Percentiles rank a stretch among this genome's conserved stretches.
These are phyloP conservation scores for Ascosphaera apis DNA, from an alignment of 2,329 filamentous ascomycete species.

Conservation along the genomic window DNA sequence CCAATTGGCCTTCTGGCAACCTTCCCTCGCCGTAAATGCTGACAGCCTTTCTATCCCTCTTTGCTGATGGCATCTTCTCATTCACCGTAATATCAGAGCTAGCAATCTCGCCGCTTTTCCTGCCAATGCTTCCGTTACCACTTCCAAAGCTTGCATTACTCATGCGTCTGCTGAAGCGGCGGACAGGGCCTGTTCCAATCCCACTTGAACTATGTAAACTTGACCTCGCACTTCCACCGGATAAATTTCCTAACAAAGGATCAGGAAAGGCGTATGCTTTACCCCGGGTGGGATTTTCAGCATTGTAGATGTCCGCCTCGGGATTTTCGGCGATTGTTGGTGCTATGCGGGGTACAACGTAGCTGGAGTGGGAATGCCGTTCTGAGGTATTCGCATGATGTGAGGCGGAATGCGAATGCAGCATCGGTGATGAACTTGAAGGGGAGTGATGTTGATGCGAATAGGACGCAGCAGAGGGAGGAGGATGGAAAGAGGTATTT, in stretches of 20 bases:
- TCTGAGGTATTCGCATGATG: constrained; percentile 16
- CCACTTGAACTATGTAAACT: constrained; percentile 20
- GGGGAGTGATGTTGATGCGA: too few relatives aligned
- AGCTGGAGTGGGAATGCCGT: constrained; percentile 16
- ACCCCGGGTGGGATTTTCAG: constrained; percentile 25
- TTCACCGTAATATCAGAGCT: not conserved
- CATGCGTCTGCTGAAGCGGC: constrained; percentile 24
- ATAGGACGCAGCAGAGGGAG: constrained; percentile 10
- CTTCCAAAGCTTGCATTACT: constrained; percentile 25
- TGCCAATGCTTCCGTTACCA: too few relatives aligned
- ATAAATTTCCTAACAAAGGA: constrained; percentile 19
- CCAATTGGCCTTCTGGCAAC: constrained; percentile 16
- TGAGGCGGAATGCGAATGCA: constrained; percentile 21
- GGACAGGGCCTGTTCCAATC: constrained; percentile 23
- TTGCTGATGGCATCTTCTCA: not conserved
- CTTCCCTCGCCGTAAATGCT: constrained; percentile 1
- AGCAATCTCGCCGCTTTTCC: constrained; percentile 25
- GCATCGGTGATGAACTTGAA: constrained; percentile 15
- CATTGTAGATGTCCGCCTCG: constrained; percentile 26
- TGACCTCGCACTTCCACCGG: constrained; percentile 8
- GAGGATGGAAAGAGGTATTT: constrained; percentile 16
- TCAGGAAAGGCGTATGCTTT: constrained; percentile 29
- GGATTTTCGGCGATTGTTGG: constrained; percentile 27
- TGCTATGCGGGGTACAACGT: constrained; percentile 22
- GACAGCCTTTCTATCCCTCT: too few relatives aligned